Evolutionary conservation across 768 basidiomycete genomes (phyloP).

Genomic region (Pisolithus marmoratus): DNA sequence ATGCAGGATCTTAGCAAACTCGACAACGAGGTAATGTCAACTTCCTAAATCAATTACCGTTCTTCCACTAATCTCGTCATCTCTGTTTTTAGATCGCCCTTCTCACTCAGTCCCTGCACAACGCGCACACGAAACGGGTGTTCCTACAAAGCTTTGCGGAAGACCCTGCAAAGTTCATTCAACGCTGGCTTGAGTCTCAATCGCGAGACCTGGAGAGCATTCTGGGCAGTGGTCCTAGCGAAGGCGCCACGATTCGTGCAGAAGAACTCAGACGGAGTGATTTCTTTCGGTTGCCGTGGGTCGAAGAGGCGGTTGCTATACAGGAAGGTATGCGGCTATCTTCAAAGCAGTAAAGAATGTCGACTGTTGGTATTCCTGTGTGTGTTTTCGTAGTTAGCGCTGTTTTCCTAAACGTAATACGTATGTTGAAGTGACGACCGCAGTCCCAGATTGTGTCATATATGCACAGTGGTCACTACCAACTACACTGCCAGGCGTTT

Average conservation of each 20-base stretch:
- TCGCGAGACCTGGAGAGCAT: slow-evolving; percentile 86
- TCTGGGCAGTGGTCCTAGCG: slow-evolving; percentile 81
- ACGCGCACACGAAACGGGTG: slow-evolving; percentile 79
- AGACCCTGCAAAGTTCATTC: slow-evolving; percentile 76
- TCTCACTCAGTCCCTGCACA: slow-evolving; percentile 78
- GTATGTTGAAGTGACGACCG: too few species aligned
- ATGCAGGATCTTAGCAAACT: slow-evolving; percentile 60
- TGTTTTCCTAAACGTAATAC: too few species aligned
- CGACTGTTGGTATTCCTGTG: neutral
- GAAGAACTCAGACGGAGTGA: slow-evolving; percentile 88
- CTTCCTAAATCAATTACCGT: neutral
- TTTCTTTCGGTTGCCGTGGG: slow-evolving; percentile 90
- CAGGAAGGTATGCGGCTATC: slow-evolving; percentile 77
- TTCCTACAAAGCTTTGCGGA: slow-evolving; percentile 80
- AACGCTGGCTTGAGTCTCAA: slow-evolving; percentile 89
- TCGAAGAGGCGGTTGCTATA: slow-evolving; percentile 80
- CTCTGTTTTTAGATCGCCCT: slow-evolving; percentile 60
- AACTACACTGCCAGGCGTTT: too few species aligned
- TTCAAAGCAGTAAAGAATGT: slow-evolving; percentile 32
- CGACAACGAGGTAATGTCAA: slow-evolving; percentile 76
- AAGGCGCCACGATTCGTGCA: slow-evolving; percentile 71
- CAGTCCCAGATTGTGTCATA: too few species aligned
- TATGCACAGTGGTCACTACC: too few species aligned
- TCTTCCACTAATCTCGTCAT: slow-evolving; percentile 14
- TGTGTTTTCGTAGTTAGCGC: too few species aligned